phyloP scores from a whole-genome alignment of 768 basidiomycete species.

The Trametes cingulata region DNA sequence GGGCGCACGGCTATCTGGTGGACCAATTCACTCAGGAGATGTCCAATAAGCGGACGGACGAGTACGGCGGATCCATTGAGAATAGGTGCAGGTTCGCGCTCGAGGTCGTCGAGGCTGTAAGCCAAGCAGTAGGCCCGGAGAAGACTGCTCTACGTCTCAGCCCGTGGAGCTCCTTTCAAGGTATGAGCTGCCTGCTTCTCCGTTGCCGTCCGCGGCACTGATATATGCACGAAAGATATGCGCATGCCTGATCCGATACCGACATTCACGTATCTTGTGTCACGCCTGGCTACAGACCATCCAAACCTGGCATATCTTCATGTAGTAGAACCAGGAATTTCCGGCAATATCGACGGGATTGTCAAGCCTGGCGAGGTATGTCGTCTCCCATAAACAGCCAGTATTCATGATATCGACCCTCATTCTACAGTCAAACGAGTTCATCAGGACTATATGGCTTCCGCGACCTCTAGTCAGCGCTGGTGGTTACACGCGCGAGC shows the following conservation, averaged over 20 bases:
- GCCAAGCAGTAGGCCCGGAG: constrained; percentile 7
- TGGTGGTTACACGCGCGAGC: constrained; percentile 24
- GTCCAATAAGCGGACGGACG: constrained; percentile 45
- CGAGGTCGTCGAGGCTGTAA: constrained; percentile 40
- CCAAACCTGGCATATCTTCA: constrained; percentile 45
- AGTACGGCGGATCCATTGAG: constrained; percentile 49
- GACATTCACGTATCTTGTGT: constrained; percentile 51
- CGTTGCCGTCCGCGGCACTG: neutral
- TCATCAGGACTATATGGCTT: constrained; percentile 23
- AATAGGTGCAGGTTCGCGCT: constrained; percentile 44
- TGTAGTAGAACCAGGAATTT: constrained; percentile 31
- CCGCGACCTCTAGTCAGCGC: constrained; percentile 17
- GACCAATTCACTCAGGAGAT: constrained; percentile 42
- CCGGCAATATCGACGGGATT: neutral
- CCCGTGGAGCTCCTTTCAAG: constrained; percentile 26
- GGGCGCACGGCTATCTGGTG: constrained; percentile 32
- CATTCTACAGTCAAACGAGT: constrained; percentile 22
- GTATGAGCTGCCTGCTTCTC: neutral
- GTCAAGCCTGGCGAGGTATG: constrained; percentile 14
- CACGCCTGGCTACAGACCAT: constrained; percentile 37
- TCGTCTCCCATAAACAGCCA: neutral
- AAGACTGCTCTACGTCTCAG: constrained; percentile 3
- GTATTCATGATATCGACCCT: neutral
- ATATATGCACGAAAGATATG: constrained; percentile 37
- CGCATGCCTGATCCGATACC: constrained; percentile 54